Evolutionary conservation across 2,329 filamentous ascomycete species (phyloP), one percentile per base, ranked within the genome.

Genomic region (Sporothrix inflata): DNA sequence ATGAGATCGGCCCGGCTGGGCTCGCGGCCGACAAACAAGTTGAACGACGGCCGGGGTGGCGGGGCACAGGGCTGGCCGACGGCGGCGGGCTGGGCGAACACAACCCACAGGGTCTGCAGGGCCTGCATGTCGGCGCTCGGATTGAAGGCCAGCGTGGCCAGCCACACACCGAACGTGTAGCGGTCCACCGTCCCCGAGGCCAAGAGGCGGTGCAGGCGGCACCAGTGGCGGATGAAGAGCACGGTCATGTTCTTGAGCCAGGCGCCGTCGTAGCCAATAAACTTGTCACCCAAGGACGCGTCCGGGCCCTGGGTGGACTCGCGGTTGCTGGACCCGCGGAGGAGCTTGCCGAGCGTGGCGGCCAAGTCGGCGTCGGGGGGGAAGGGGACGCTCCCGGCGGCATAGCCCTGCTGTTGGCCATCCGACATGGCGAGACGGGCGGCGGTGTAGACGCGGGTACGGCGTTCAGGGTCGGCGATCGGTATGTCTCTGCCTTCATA

Each of bases 121-220:
- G 47, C 21, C 45, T 68, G 65, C 45, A 68, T 68, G 47, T 68
- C 65, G 45, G 65, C 65, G 11, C 19, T 66, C n/a, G 5, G 4
- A n/a, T 63, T 65, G n/a, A 27, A 71, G 4, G 69, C 69, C n/a
- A 71, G 21, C 16, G 69, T 66, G n/a, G 69, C 57, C 11, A 66
- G 24, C 45, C 60, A 71, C 19, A 47, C 51, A 9, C 45, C 40
- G 14, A 71, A 55, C 9, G 30, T 30, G 21, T 30, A 55, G 30
- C 30, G 4, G 47, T 16, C 42, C 21, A 53, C 34, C 12, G 30
- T 5, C 3, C 19, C 47, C 14, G 47, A 16, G 2, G 69, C 65
- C 69, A 71, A 21, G 19, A 65, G 40, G 1, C 30, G 3, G 24
- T 71, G 60, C 34, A 67, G 9, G 16, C 34, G 24, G 11, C 47